phyloP scores from a whole-genome alignment of 23 red algal species.

The Chondrus crispus region DNA sequence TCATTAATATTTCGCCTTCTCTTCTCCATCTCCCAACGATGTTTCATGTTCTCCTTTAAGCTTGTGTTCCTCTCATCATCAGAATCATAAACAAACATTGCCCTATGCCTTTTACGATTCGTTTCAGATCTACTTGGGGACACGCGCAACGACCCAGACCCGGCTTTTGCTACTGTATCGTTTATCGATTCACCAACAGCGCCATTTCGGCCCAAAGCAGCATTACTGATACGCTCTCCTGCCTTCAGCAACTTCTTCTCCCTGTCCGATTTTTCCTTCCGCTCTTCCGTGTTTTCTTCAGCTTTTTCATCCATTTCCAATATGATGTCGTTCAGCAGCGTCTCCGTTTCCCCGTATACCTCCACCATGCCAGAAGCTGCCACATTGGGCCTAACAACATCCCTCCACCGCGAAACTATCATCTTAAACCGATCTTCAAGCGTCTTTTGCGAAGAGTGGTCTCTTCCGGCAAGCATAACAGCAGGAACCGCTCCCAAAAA shows the following conservation, averaged over 20 bases:
- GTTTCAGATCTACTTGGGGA: too few relatives aligned
- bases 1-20: not conserved
- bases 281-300: not conserved
- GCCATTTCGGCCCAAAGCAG: too few relatives aligned
- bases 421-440: not conserved
- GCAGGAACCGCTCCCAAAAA: too few relatives aligned
- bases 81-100: not conserved
- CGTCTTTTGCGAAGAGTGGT: too few relatives aligned
- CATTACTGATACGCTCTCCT: slow-evolving; percentile 2
- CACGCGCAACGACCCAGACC: too few relatives aligned
- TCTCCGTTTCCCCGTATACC: not conserved
- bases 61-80: not conserved
- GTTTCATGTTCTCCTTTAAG: not conserved
- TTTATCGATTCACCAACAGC: not conserved
- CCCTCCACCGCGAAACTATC: not conserved
- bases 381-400: not conserved
- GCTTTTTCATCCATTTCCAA: not conserved
- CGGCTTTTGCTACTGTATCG: not conserved
- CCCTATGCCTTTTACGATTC: not conserved
- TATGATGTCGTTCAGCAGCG: slow-evolving; percentile 9
- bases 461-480: too few relatives aligned
- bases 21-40: not conserved
- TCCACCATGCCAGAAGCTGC: not conserved
- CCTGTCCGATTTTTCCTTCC: not conserved
- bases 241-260: not conserved